Evolutionary conservation across 106 monocot species (phyloP), one percentile per base, ranked within the genome.

Genomic region (Agapanthus africanus): DNA sequence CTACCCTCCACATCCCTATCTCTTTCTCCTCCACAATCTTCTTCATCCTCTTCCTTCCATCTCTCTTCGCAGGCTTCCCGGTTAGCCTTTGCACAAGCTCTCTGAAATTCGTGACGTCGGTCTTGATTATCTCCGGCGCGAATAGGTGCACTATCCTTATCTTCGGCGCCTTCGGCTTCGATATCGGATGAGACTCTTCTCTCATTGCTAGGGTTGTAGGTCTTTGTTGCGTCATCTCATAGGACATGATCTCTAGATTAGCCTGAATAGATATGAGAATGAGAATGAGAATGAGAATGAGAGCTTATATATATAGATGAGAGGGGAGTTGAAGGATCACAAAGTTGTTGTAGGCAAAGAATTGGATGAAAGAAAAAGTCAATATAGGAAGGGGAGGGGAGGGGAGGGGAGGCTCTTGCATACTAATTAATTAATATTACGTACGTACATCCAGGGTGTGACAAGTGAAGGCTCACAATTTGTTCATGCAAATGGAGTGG

Each of bases 21-120:
- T 37, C 37, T 1, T 18, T 22, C 37, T 21, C 16, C 63, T 32
- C 63, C 16, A 8, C 37, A 7, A 6, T 63, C 0, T n/a, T 37
- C 34, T 19, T 2, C 3, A 1, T 33, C 63, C 19, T 63, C 18
- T 5, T 37, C 4, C 63, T 6, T 26, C 40, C 66, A 0, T 1
- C 6, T 41, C 16, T 1, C 67, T 56, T 31, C 21, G 65, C 18
- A 7, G 86, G 82, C 26, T 83, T 78, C 7, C 93, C 94, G 2
- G 94, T 94, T 76, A 94, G 94, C 40, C 77, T 54, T 75, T 94
- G 94, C 30, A 94, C 94, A 36, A 87, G 82, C 39, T 87, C 81
- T 38, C 90, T 76, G 74, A 94, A 94, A 68, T 75, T 85, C 9
- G 57, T 71, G 36, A 60, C 59, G 46, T 94, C 94, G 21, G 80